Conservation (phyloP, 768 basidiomycete genomes). For the Boletus bicolor region DNA sequence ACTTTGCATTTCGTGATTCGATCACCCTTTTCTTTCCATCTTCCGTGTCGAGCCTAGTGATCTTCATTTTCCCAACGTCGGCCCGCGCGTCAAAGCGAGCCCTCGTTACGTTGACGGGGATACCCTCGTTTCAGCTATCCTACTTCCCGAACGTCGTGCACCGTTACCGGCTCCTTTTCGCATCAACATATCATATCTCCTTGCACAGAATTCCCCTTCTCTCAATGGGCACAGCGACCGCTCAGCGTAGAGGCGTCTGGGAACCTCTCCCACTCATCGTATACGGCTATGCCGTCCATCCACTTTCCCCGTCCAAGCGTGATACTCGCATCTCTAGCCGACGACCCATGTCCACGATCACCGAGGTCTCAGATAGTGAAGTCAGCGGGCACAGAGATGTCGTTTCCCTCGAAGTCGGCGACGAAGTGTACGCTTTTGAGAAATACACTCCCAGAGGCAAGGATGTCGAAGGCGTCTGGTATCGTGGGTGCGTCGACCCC, state of each 20-base stretch:
- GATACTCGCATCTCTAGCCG: slow-evolving; percentile 60
- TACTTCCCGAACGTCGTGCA: not conserved
- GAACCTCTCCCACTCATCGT: slow-evolving; percentile 69
- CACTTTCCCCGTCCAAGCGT: slow-evolving; percentile 70
- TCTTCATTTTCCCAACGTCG: too few species aligned
- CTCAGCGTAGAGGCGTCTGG: slow-evolving; percentile 48
- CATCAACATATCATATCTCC: not conserved
- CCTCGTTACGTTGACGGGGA: not conserved
- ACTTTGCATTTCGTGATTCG: too few species aligned
- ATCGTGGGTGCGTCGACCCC: slow-evolving; percentile 73
- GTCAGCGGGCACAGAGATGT: slow-evolving; percentile 67
- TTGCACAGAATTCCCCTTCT: too few species aligned
- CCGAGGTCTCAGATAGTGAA: slow-evolving; percentile 54
- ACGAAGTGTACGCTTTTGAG: slow-evolving; percentile 97
- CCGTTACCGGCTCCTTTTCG: not conserved
- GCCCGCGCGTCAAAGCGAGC: not conserved
- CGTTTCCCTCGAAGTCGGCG: slow-evolving; percentile 88
- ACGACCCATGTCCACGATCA: slow-evolving; percentile 40
- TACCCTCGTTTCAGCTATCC: not conserved
- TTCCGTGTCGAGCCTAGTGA: too few species aligned
- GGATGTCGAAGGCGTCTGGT: slow-evolving; percentile 84
- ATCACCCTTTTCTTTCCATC: not conserved
- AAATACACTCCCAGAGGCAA: slow-evolving; percentile 73
- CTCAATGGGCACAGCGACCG: slow-evolving; percentile 20
- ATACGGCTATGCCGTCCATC: slow-evolving; percentile 91